phyloP scores from a whole-genome alignment of 2,329 filamentous ascomycete species.

The Periconia digitata region DNA sequence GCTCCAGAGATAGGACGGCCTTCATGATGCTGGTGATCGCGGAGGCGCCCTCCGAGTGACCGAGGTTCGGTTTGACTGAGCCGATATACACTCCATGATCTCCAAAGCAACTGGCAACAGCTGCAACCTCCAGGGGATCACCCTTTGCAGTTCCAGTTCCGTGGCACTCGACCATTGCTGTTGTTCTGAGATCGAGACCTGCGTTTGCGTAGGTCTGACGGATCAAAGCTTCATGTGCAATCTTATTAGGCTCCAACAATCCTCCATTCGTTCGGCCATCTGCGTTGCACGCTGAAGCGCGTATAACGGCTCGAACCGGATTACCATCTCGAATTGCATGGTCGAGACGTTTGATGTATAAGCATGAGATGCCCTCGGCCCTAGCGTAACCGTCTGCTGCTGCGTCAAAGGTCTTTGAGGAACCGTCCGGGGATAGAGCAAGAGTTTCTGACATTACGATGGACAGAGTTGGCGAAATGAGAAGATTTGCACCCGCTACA shows the following conservation, averaged over 20 bases:
- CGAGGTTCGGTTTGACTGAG: conserved; percentile 41
- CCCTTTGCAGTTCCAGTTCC: conserved; percentile 58
- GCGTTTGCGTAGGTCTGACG: conserved; percentile 26
- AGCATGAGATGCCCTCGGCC: conserved; percentile 17
- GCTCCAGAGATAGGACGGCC: conserved; percentile 40
- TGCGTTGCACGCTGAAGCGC: conserved; percentile 34
- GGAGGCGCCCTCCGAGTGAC: conserved; percentile 43
- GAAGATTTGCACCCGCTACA: conserved; percentile 17
- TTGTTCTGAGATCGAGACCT: background rate
- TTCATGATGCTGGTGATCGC: conserved; percentile 42
- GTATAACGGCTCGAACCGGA: conserved; percentile 39
- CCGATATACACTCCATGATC: conserved; percentile 11
- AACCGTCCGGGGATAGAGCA: conserved; percentile 11
- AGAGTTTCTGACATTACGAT: conserved; percentile 9
- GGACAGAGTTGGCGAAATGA: conserved; percentile 8
- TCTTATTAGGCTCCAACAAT: conserved; percentile 55
- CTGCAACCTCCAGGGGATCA: conserved; percentile 15
- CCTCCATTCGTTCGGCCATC: conserved; percentile 58
- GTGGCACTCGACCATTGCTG: conserved; percentile 32
- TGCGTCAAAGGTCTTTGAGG: conserved; percentile 19
- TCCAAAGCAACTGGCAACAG: background rate
- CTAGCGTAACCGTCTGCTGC: conserved; percentile 24
- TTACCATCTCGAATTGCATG: conserved; percentile 60
- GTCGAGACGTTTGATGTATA: conserved; percentile 54
- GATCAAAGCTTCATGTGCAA: conserved; percentile 44